A percentile compares a stretch with the other conserved stretches of the same genome.
These are phyloP conservation scores for Yueomyces sp. DNA, from an alignment of 805 yeast genomes.

Conservation along the genomic window DNA sequence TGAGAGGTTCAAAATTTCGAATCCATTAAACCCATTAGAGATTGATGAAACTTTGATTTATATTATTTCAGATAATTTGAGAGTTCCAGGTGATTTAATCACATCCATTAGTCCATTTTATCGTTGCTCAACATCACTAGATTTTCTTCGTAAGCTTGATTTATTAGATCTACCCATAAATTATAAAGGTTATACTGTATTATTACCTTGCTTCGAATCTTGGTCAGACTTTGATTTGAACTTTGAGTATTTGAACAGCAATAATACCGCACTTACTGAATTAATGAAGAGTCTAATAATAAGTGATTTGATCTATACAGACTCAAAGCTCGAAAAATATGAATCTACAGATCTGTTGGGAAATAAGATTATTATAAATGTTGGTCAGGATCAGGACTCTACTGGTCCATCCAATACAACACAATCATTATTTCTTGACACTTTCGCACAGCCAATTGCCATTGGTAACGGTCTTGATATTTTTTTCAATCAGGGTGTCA, in stretches of 20 bases:
- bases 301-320: constrained; percentile 55
- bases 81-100: constrained; percentile 51
- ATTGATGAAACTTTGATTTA: constrained; percentile 61
- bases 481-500: constrained; percentile 72
- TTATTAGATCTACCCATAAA: constrained; percentile 42
- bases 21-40: constrained; percentile 26
- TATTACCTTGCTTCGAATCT: constrained; percentile 64
- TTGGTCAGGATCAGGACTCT: background rate
- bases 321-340: constrained; percentile 28
- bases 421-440: constrained; percentile 3
- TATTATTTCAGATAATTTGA: constrained; percentile 43
- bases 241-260: constrained; percentile 40
- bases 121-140: constrained; percentile 52
- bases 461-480: constrained; percentile 41
- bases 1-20: constrained; percentile 36
- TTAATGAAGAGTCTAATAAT: constrained; percentile 48
- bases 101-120: constrained; percentile 50
- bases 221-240: constrained; percentile 57
- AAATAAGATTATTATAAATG: background rate
- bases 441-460: constrained; percentile 11
- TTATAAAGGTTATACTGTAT: constrained; percentile 53
- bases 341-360: constrained; percentile 19
- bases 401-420: no score
- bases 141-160: constrained; percentile 38
- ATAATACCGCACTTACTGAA: constrained; percentile 36